Base-by-base conservation (phyloP, 306 rosid species). In the Rosa multiflora region DNA sequence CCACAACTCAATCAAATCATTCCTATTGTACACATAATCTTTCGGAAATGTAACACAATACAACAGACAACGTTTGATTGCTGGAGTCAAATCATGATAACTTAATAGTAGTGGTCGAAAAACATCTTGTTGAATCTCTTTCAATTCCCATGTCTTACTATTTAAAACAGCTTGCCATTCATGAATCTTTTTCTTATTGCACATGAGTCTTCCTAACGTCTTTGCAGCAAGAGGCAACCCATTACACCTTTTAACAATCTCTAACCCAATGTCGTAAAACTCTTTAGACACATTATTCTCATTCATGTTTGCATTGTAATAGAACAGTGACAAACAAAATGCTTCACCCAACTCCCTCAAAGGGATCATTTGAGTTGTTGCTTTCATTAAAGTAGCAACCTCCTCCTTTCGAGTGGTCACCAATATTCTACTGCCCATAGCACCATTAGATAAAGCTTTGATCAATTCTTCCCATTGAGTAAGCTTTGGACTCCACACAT, bases 401-500 rank as follows among this genome's bases (percentile, higher is more conserved):
- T 32, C 21, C 23, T 20, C 4, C 1, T 78, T 78, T 32, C 76
- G 11, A 0, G 82, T 78, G 18, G 82, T 72, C 5, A 79, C 77
- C 42, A 74, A 13, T 10, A 52, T 4, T 55, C 32, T 74, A 67
- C 78, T 80, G 8, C 83, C 74, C 1, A 42, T 0, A 21, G 1
- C 67, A 5, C 78, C 83, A 5, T 3, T 6, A 7, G 26, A 15
- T 1, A 73, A 39, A 74, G 47, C 4, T 14, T 74, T 21, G 3
- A 47, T 40, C 1, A 80, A 0, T 42, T 14, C 58, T 6, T 74
- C 64, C 74, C 79, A 80, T 7, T 61, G 51, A n/a, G n/a, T n/a
- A n/a, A n/a, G n/a, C n/a, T n/a, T 58, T 26, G 70, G 69, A 2
- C 26, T 9, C 83, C 83, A 80, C 0, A 80, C 83, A 71, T 80